Conservation (phyloP, 2,329 filamentous ascomycete genomes). For the Pseudogymnoascus verrucosus region DNA sequence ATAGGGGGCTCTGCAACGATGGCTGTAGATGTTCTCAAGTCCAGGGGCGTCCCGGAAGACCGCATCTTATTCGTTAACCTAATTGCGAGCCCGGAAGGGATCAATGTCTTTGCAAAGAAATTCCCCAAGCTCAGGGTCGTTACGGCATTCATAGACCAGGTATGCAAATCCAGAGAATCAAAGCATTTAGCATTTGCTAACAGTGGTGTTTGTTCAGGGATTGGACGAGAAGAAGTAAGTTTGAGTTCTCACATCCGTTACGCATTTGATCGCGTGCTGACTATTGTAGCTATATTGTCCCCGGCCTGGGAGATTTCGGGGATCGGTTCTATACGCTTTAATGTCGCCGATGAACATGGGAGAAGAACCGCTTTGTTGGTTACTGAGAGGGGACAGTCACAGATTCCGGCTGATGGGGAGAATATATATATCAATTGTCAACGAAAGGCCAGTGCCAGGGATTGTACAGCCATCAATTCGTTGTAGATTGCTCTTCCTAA, state of each 20-base stretch:
- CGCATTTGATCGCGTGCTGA: conserved; percentile 3
- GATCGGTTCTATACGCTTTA: conserved; percentile 92
- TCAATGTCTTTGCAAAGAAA: conserved; percentile 77
- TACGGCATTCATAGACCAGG: conserved; percentile 88
- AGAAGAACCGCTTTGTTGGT: not conserved
- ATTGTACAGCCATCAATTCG: conserved; percentile 4
- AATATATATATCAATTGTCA: not conserved
- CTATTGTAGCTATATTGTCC: conserved; percentile 75
- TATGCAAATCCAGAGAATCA: conserved; percentile 19
- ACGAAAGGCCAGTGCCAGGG: not conserved
- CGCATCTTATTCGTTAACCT: conserved; percentile 94
- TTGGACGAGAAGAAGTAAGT: conserved; percentile 93
- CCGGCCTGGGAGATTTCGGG: conserved; percentile 89
- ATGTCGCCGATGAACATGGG: conserved; percentile 12
- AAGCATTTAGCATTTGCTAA: not conserved
- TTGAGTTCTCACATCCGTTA: conserved; percentile 2
- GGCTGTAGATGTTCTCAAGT: conserved; percentile 89
- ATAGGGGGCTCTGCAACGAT: conserved; percentile 89
- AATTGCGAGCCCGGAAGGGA: conserved; percentile 92
- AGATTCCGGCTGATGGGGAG: not conserved
- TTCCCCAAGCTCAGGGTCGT: conserved; percentile 88
- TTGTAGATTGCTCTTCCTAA: not conserved
- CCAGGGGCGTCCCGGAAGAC: conserved; percentile 86
- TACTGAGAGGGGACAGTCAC: not conserved
- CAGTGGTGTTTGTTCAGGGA: conserved; percentile 43